phyloP scores from a whole-genome alignment of 208 protist species.

The Crithidia brevicula region DNA sequence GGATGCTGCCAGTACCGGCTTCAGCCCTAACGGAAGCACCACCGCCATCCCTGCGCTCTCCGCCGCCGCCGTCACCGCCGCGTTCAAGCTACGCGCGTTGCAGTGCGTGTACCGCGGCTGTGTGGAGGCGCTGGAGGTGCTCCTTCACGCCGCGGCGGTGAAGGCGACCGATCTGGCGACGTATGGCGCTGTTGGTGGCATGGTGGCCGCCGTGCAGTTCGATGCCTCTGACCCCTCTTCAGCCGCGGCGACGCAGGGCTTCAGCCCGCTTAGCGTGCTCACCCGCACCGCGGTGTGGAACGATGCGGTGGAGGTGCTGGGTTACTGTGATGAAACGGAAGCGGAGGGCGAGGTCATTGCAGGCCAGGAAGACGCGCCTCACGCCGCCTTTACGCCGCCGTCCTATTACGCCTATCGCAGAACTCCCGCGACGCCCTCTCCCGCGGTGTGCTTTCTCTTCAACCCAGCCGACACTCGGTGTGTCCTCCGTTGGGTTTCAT shows the following conservation, averaged over 20 bases:
- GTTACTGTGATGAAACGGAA: constrained; percentile 18
- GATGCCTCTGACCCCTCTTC: not conserved
- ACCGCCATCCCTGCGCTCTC: not conserved
- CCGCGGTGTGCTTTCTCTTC: constrained; percentile 23
- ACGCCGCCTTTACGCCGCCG: not conserved
- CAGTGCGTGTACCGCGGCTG: constrained; percentile 26
- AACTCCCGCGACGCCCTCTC: not conserved
- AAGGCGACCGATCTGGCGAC: constrained; percentile 1
- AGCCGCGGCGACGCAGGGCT: not conserved
- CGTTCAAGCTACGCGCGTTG: constrained; percentile 5
- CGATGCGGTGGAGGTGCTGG: constrained; percentile 15
- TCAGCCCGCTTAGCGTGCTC: constrained; percentile 15
- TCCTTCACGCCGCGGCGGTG: constrained; percentile 30
- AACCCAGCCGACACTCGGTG: constrained; percentile 30
- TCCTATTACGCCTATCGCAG: not conserved
- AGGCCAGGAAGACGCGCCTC: not conserved
- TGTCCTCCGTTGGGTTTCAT: constrained; percentile 24
- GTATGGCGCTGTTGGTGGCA: not conserved
- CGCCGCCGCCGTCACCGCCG: not conserved
- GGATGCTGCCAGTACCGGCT: not conserved
- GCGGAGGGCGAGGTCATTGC: not conserved
- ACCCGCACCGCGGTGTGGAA: constrained; percentile 9
- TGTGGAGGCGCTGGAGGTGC: constrained; percentile 30
- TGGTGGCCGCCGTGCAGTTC: not conserved
- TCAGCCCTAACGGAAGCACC: not conserved